phyloP scores from a whole-genome alignment of 257 asterid genomes.

The Solanum rostratum region DNA sequence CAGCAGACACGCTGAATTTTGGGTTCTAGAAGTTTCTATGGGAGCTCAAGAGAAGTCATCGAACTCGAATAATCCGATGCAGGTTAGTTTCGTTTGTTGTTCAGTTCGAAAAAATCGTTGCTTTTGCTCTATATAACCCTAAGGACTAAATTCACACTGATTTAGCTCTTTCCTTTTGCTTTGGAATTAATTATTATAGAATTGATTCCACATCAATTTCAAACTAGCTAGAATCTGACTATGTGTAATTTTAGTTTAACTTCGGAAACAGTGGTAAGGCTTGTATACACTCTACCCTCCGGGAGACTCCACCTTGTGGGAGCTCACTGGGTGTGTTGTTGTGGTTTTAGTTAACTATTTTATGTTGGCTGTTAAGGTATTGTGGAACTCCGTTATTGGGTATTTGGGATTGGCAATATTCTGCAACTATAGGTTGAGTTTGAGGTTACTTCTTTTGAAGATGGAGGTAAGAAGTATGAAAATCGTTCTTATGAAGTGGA shows the following conservation, averaged over 20 bases:
- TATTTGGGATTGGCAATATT: not conserved
- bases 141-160: not conserved
- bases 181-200: not conserved
- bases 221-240: not conserved
- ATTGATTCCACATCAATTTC: not conserved
- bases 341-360: not conserved
- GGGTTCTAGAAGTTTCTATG: not conserved
- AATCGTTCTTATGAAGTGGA: not conserved
- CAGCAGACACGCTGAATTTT: conserved; percentile 9
- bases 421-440: not conserved
- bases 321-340: too few relatives aligned
- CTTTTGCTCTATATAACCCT: not conserved
- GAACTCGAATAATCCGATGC: not conserved
- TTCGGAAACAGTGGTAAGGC: too few relatives aligned
- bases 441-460: not conserved
- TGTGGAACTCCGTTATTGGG: not conserved
- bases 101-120: not conserved
- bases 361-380: not conserved
- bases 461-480: not conserved
- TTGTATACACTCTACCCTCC: too few relatives aligned
- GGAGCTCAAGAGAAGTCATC: not conserved
- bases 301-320: too few relatives aligned
- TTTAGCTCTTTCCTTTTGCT: not conserved
- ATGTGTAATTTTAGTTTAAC: not conserved
- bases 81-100: not conserved